A percentile compares a stretch with the other conserved stretches of the same genome.
Evolutionary conservation across 805 yeast species (phyloP).

Genomic region (Candida germanica): DNA sequence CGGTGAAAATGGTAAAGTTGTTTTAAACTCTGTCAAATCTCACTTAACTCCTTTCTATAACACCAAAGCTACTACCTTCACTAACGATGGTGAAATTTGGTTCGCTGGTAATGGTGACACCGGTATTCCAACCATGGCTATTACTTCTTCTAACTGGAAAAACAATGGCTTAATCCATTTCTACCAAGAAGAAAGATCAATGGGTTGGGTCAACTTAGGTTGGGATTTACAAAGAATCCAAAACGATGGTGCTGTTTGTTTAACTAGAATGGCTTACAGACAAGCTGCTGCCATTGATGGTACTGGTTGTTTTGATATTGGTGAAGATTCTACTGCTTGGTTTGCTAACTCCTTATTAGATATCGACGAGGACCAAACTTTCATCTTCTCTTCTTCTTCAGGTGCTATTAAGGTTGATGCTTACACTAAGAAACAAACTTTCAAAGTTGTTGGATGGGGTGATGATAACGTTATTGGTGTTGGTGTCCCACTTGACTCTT

Average conservation of each 20-base stretch:
- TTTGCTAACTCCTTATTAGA: slow-evolving; percentile 15
- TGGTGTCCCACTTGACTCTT: slow-evolving; percentile 14
- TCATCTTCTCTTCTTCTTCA: slow-evolving; percentile 14
- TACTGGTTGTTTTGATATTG: slow-evolving; percentile 23
- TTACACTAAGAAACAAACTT: slow-evolving; percentile 17
- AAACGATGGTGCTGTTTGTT: slow-evolving; percentile 24
- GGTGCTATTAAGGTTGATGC: slow-evolving; percentile 17
- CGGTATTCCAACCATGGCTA: slow-evolving; percentile 17
- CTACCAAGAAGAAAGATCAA: slow-evolving; percentile 19
- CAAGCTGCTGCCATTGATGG: slow-evolving; percentile 21
- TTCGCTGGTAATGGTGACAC: slow-evolving; percentile 22
- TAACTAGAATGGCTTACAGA: slow-evolving; percentile 18
- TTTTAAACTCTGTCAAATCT: slow-evolving; percentile 23
- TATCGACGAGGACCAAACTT: slow-evolving; percentile 14
- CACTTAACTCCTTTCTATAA: slow-evolving; percentile 19
- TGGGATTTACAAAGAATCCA: slow-evolving; percentile 16
- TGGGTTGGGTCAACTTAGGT: slow-evolving; percentile 18
- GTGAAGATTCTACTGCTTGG: slow-evolving; percentile 16
- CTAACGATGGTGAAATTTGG: slow-evolving; percentile 24
- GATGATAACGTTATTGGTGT: slow-evolving; percentile 26
- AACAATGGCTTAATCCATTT: slow-evolving; percentile 23
- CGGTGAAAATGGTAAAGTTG: slow-evolving; percentile 19
- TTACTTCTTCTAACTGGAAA: slow-evolving; percentile 16
- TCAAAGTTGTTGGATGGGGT: slow-evolving; percentile 26
- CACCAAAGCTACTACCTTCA: slow-evolving; percentile 18